Evolutionary conservation across 345 rosid genomes (phyloP).

Genomic region (Hibiscus syriacus): DNA sequence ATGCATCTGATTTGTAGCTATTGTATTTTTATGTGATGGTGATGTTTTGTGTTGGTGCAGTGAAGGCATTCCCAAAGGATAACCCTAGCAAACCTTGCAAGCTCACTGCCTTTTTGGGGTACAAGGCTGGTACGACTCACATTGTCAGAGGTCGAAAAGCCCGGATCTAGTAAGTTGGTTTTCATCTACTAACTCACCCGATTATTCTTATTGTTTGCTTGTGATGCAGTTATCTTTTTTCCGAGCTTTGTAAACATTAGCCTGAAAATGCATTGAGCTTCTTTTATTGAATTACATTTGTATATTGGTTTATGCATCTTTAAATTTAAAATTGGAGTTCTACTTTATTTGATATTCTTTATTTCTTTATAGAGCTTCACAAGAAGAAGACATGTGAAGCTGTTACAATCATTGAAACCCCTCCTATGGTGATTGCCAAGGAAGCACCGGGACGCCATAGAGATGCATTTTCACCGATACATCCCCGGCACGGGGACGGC

Average conservation of each 20-base stretch:
- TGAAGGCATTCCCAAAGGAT: conserved; percentile 90
- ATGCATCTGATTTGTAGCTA: background rate
- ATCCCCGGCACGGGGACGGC: no score
- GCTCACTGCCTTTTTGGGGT: conserved; percentile 79
- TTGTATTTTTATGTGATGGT: background rate
- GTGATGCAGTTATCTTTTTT: background rate
- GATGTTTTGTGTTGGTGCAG: conserved; percentile 22
- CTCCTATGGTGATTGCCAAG: conserved; percentile 76
- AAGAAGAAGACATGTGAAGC: conserved; percentile 90
- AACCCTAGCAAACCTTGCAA: conserved; percentile 63
- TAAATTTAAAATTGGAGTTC: background rate
- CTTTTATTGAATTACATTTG: background rate
- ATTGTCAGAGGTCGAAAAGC: conserved; percentile 83
- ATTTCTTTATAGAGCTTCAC: conserved; percentile 51
- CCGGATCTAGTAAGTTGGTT: conserved; percentile 64
- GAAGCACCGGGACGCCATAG: no score
- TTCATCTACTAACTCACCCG: background rate
- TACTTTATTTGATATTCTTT: background rate
- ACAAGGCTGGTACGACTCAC: conserved; percentile 95
- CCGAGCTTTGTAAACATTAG: no score
- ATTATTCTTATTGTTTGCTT: background rate
- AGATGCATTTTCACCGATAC: no score
- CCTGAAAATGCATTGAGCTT: background rate
- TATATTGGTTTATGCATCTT: background rate
- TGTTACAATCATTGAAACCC: conserved; percentile 74